Base-by-base conservation (phyloP, 495 filamentous ascomycete genomes). In the Gamarada debralockiae region DNA sequence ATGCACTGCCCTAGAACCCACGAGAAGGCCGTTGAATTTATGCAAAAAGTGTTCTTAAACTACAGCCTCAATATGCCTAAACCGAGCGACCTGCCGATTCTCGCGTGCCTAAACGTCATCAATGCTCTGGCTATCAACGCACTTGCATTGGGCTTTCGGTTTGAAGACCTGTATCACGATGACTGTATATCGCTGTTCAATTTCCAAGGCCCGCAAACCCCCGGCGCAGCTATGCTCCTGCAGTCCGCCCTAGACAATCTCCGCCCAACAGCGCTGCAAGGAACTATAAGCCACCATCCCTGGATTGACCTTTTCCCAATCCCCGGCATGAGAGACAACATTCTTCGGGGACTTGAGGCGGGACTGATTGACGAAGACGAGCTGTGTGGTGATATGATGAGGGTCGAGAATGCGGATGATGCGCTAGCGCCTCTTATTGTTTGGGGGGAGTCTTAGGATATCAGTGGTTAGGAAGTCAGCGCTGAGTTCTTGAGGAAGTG, bases 241-340 rank as follows among this genome's bases (percentile, higher is more conserved):
- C n/a, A n/a, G n/a, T n/a, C n/a, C n/a, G 23, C 7, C 24, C 51
- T 42, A 34, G 12, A 14, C 18, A 29, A 31, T 47, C 52, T 55
- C 21, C 24, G 17, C 10, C 52, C 52, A 14, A 55, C 31, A 8
- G 31, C 31, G 10, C 14, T 55, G 9, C 62, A 65, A 36, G 24
- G 23, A 17, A 25, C 47, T 14, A 44, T 61, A 41, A 56, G 49
- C 0, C 65, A 67, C 29, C 65, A 67, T 53, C 63, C 65, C 1
- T 67, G 65, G 65, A 22, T 67, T 15, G 65, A 67, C 41, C 63
- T 65, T 29, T 67, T 67, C 41, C 65, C 65, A 6, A 60, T 59
- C 15, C 63, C 63, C 1, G 20, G 18, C 13, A 54, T 67, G 47
- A 52, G 65, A 4, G 65, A 67, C 40, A 44, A 53, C 39, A 34